Evolutionary conservation across 345 rosid genomes (phyloP), one percentile per base, ranked within the genome.

Genomic region (Aquilaria malaccensis): DNA sequence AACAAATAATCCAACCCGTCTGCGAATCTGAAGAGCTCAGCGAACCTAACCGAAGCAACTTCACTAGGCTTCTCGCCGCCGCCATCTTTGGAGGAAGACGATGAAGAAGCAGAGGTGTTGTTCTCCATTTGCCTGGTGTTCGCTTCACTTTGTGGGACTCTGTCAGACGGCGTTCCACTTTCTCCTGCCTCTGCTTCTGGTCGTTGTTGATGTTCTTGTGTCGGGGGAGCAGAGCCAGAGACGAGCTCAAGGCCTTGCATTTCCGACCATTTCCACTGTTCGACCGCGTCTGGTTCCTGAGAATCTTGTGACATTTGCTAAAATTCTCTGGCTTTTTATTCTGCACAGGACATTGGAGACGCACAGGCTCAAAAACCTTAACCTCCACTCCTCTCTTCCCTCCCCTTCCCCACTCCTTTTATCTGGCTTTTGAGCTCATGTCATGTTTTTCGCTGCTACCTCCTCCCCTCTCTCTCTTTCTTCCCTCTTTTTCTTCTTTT

Each of bases 251-350:
- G 92, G 46, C 97, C 97, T 86, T 90, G 96, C 92, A 94, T 86
- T 84, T 90, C 96, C 30, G 95, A 84, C 96, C 97, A 94, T 77
- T 83, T 86, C 99, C 99, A 94, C 69, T 83, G 85, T 79, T 94
- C 96, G 57, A 73, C 73, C 79, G 80, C 43, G 0, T 82, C 79
- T 81, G 77, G 81, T 79, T 80, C 90, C 51, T 81, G 65, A 66
- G 83, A 70, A 67, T 85, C 88, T 81, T 77, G 88, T 76, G 95
- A 89, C 96, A 93, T 93, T 85, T 80, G 89, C 75, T 69, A 67
- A 65, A 33, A 64, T 75, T 79, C 72, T 74, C 33, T 58, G 79
- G 70, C 74, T 77, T 76, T 79, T 64, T 66, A 9, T 37, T 3
- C 7, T 37, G 62, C 53, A 64, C 74, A 65, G 70, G 69, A 74